Evolutionary conservation across 1,284 basidiomycete species (phyloP), one percentile per base, ranked within the genome.

Genomic region (Naganishia cerealis): DNA sequence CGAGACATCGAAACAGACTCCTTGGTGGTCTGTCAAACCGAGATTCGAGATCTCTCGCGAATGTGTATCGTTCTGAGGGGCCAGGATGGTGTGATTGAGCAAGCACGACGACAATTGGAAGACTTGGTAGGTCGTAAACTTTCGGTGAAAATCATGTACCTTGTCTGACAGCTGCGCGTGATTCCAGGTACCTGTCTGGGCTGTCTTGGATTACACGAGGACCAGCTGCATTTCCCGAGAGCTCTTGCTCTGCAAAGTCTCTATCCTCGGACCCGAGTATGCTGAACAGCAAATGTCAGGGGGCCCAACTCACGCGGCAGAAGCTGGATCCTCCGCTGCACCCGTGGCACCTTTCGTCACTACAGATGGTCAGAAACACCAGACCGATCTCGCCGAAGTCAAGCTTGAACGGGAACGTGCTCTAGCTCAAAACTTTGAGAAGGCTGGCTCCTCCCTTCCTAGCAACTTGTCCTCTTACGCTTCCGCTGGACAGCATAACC

Each of bases 1-100:
- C 26, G 6, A 15, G 36, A 9, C 15, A 13, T 26, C 53, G 42
- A 10, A 59, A 66, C 82, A 80, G 96, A 99, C 82, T 98, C 94
- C 21, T 86, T 99, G 70, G 96, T 99, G 73, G 96, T 99, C 26
- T 99, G 96, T 82, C 88, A 92, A 68, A 99, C 96, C 54, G 96
- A 99, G 82, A 94, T 99, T 73, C 88, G 91, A 68, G 96, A 99
- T 82, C 85, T 99, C 53, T 94, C 91, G 83, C 87, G 96, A 62
- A 99, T 99, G 96, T 98, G 92, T 77, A 93, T 99, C 80, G 93
- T 97, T 72, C 85, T 99, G 58, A 89, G 88, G 72, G 96, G 95
- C 1, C 96, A 99, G 81, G 95, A 99, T 76, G 93, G 92, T 70
- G 94, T 99, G 52, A 90, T 99, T 63, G 96, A 99, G 81, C 96